Base-by-base conservation (phyloP, 345 rosid species). In the Lepidium aucheri region DNA sequence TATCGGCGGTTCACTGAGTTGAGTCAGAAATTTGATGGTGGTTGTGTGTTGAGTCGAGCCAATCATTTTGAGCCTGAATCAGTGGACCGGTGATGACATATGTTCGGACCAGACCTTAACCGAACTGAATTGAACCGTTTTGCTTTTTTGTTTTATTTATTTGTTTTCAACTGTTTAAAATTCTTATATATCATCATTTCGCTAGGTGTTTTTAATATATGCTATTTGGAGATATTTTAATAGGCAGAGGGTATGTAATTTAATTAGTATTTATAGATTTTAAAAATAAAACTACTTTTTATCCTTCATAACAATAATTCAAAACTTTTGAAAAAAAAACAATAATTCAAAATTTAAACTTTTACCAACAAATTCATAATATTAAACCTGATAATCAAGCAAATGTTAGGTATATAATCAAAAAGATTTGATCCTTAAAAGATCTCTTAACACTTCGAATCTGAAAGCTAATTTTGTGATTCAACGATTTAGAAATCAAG, bases 21-120 rank as follows among this genome's bases (percentile, higher is more conserved):
- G 50, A 33, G 49, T 55, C 55, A n/a, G 74, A 18, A 15, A 1
- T 10, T 28, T 0, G 40, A 33, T 10, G 22, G 33, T 43, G 4
- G 10, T 7, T 39, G 52, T 24, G 7, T 61, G 20, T 49, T 62
- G 69, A 17, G 39, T 24, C 34, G 46, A 9, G 40, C 38, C 51
- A 57, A 62, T 53, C 12, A 20, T 70, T 26, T 26, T 54, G 57
- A 45, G 59, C 40, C 24, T 47, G 40, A 57, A 65, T 65, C 66
- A 65, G 41, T 65, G 53, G 76, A 65, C 67, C 76, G 76, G 76
- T 65, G 71, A 65, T 72, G 76, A 72, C 60, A 72, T 72, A 57
- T 65, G 76, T 65, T 73, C 72, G 76, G 72, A 58, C 51, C 67
- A 58, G 54, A 41, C 61, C 15, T 6, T 13, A 58, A 58, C 67